A percentile compares a stretch with the other conserved stretches of the same genome.
Evolutionary conservation across 306 rosid species (phyloP).

Genomic region (Elaeagnus macrophylla): DNA sequence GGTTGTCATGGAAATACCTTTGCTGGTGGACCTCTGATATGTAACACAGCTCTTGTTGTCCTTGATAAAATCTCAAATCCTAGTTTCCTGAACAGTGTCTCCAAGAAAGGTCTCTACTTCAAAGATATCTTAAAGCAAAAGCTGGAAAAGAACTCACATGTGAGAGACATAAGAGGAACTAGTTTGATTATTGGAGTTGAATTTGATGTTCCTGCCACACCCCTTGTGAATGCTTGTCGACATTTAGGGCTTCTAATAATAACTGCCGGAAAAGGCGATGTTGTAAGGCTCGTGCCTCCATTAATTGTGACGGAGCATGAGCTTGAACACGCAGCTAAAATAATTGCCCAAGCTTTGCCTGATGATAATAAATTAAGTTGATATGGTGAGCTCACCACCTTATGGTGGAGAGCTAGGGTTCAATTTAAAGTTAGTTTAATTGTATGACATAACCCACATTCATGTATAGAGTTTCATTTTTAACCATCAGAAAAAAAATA

Average conservation of each 20-base stretch:
- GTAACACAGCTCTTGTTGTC: constrained; percentile 60
- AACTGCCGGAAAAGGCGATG: constrained; percentile 83
- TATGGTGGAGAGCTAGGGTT: too few relatives aligned
- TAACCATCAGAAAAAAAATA: too few relatives aligned
- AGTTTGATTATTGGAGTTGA: constrained; percentile 81
- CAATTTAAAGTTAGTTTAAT: too few relatives aligned
- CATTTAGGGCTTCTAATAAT: constrained; percentile 56
- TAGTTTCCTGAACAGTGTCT: constrained; percentile 51
- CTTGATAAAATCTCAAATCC: constrained; percentile 58
- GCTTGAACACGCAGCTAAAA: constrained; percentile 52
- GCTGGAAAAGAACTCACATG: constrained; percentile 58
- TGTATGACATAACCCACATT: too few relatives aligned
- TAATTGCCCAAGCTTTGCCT: constrained; percentile 35
- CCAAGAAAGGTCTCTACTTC: constrained; percentile 56
- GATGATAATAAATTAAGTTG: constrained; percentile 32
- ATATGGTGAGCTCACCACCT: too few relatives aligned
- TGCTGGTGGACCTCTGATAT: constrained; percentile 69
- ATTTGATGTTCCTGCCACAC: constrained; percentile 53
- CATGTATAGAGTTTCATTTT: too few relatives aligned
- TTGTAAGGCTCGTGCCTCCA: constrained; percentile 86
- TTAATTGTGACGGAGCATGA: constrained; percentile 72
- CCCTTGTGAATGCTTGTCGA: constrained; percentile 67
- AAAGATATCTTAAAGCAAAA: constrained; percentile 57
- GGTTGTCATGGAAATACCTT: constrained; percentile 96
- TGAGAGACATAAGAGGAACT: constrained; percentile 59